Evolutionary conservation across 345 rosid genomes (phyloP), one percentile per base, ranked within the genome.

Genomic region (Erucastrum elatum): DNA sequence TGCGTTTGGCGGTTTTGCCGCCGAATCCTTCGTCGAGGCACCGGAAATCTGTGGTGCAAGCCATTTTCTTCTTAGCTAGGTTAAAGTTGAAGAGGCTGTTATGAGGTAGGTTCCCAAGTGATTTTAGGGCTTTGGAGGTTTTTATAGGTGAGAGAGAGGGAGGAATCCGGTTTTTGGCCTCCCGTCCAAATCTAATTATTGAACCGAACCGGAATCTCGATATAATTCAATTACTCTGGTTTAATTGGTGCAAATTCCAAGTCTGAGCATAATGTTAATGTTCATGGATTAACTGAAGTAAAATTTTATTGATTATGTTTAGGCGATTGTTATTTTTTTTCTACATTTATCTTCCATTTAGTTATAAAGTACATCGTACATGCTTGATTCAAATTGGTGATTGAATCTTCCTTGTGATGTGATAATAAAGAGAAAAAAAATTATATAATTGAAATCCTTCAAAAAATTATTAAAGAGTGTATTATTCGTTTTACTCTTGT

Each of bases 21-120:
- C 98, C 98, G 82, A 94, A 94, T 59, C 98, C 98, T 82, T 92
- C 98, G 76, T 94, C 98, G 0, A 93, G 90, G 81, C 80, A 30
- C 39, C 98, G 88, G 80, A 94, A 90, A 82, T 94, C 98, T 25
- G 90, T 82, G 4, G 95, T 91, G 88, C 97, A 90, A 13, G 98
- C 98, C 98, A 94, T 94, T 77, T 56, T 66, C 30, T 11, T 67
- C 26, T 53, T 70, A 21, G 21, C 64, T 49, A 5, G 26, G 55
- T 13, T n/a, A 8, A 60, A 60, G 6, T 41, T 41, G 4, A 29
- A 29, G 31, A 29, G 31, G 31, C 31, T 29, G 15, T 39, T 1
- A 0, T 44, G 39, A 21, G 62, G 29, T 49, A 6, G 58, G 15
- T 66, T 66, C 44, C 0, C 3, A 8, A 7, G 2, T 0, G 39